Conservation (phyloP, 805 yeast species). For the Candida rishiriensis region DNA sequence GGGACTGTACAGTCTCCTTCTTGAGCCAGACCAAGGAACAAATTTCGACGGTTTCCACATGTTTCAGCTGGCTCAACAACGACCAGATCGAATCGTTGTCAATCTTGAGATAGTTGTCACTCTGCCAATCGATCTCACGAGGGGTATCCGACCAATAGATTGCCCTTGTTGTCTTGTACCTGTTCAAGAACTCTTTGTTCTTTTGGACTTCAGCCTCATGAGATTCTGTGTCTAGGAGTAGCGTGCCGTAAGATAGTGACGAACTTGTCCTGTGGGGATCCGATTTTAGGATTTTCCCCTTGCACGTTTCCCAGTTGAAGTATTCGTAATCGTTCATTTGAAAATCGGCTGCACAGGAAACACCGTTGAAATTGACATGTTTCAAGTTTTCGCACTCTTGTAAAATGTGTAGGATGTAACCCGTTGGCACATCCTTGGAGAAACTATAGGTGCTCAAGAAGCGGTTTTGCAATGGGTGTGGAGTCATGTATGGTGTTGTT, state of each 20-base stretch:
- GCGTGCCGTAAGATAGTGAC: slow-evolving; percentile 18
- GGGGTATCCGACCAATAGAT: slow-evolving; percentile 29
- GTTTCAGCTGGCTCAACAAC: slow-evolving; percentile 11
- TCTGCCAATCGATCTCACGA: slow-evolving; percentile 29
- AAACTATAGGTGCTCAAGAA: slow-evolving; percentile 58
- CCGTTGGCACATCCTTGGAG: slow-evolving; percentile 76
- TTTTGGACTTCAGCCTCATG: slow-evolving; percentile 15
- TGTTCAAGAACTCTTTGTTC: slow-evolving; percentile 12
- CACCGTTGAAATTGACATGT: slow-evolving; percentile 51
- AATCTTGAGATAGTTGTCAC: slow-evolving; percentile 33
- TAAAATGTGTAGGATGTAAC: slow-evolving; percentile 64
- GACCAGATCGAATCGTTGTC: slow-evolving; percentile 43
- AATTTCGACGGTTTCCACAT: slow-evolving; percentile 24
- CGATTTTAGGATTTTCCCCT: slow-evolving; percentile 11
- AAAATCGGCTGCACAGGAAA: slow-evolving; percentile 67
- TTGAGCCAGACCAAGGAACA: slow-evolving; percentile 32
- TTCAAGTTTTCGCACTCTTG: slow-evolving; percentile 61
- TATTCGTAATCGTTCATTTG: slow-evolving; percentile 37
- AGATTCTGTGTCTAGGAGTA: slow-evolving; percentile 28
- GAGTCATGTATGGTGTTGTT: slow-evolving; percentile 29
- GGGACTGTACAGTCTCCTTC: slow-evolving; percentile 22
- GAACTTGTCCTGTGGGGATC: slow-evolving; percentile 2
- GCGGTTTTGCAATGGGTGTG: slow-evolving; percentile 61
- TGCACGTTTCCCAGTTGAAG: slow-evolving; percentile 30
- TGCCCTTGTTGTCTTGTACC: slow-evolving; percentile 14